Base-by-base conservation (phyloP, 2,329 filamentous ascomycete species). In the Ustilaginoidea virens region DNA sequence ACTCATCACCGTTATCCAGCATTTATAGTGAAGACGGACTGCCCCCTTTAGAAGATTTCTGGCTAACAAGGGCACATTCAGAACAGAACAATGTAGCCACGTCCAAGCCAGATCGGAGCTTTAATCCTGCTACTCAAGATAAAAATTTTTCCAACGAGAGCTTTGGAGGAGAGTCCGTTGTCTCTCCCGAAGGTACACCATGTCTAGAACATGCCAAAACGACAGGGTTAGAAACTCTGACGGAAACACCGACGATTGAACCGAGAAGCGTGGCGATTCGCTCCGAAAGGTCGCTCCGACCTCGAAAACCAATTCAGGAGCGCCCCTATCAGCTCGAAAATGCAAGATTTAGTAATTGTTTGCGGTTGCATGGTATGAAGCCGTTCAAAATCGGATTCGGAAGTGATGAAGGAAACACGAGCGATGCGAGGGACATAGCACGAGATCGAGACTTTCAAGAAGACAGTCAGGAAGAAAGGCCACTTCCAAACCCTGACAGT, bases 271-370 rank as follows among this genome's bases (percentile, higher is more conserved):
- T 39, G 9, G 41, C 47, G 5, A 40, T 53, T 17, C 51, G 48
- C 9, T 47, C 55, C 25, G 55, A 60, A 35, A 58, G 67, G 19
- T 68, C 62, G 4, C 48, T 74, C n/a, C 58, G 69, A 5, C 66
- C 66, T 1, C 59, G 69, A 13, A 74, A 72, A 35, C 67, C 67
- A 1, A 73, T 73, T 5, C 69, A 74, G 41, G 56, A 72, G 39
- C 66, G 71, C 25, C 69, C 69, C 4, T 74, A 73, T 36, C 47
- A 64, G 5, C 49, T 72, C 4, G 69, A 74, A 36, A 64, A 59
- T 40, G 66, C 58, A 1, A 58, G 62, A 17, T 72, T 71, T 42
- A 62, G 59, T 31, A 63, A 49, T 3, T 47, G 58, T 13, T 59
- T 71, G 39, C 66, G 62, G 39, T 58, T 60, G 4, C 66, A 67